These are phyloP conservation scores for Cenchrus americanus DNA, from an alignment of 176 grass and related monocot genomes.

Conservation along the genomic window DNA sequence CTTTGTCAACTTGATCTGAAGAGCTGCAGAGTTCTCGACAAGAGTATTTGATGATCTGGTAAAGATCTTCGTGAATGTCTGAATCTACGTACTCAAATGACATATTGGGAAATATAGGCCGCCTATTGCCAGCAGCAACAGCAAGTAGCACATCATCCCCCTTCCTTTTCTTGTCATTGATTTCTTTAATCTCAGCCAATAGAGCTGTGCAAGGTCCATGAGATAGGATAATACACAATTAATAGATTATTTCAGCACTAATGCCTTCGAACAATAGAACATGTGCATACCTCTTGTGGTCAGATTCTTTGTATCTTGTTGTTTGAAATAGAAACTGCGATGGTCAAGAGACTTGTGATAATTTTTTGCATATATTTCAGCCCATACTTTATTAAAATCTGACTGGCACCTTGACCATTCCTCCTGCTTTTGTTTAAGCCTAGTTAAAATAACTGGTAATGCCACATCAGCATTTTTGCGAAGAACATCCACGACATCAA, in stretches of 20 bases:
- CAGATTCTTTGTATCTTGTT: conserved; percentile 95
- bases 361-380: conserved; percentile 97
- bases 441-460: conserved; percentile 79
- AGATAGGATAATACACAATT: neutral
- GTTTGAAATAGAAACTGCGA: conserved; percentile 99
- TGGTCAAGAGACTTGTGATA: conserved; percentile 99
- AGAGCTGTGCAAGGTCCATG: conserved; percentile 35
- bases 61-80: conserved; percentile 82
- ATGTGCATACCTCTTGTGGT: conserved; percentile 72
- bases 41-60: conserved; percentile 94
- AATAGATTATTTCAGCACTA: neutral
- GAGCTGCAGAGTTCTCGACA: conserved; percentile 89
- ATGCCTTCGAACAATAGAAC: neutral
- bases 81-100: conserved; percentile 75
- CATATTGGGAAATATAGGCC: conserved; percentile 88
- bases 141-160: conserved; percentile 91
- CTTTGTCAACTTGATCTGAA: conserved; percentile 90
- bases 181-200: conserved; percentile 98
- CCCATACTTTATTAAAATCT: conserved; percentile 99
- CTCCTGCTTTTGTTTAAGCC: conserved; percentile 94
- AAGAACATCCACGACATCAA: conserved; percentile 94
- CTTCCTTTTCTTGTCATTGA: conserved; percentile 95
- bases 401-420: conserved; percentile 89
- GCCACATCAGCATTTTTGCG: conserved; percentile 78
- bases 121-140: conserved; percentile 82